phyloP scores from a whole-genome alignment of 257 asterid species.

The Lavandula angustifolia region DNA sequence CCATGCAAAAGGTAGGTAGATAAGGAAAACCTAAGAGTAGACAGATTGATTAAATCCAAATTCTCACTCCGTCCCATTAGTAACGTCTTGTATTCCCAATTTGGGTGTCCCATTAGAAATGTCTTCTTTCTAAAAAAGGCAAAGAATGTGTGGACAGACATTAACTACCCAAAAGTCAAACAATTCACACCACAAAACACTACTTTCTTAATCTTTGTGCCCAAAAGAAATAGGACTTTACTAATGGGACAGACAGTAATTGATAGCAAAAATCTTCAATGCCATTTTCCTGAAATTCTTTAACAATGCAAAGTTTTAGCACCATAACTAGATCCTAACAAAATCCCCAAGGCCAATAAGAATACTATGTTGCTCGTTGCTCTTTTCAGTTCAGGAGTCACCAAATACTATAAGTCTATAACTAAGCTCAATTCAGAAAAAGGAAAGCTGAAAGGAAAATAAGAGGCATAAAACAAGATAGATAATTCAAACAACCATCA shows the following conservation, averaged over 20 bases:
- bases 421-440: neutral
- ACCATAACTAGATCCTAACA: neutral
- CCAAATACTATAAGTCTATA: neutral
- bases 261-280: conserved; percentile 9
- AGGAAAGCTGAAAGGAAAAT: neutral
- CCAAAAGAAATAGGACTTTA: no score
- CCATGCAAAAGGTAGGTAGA: neutral
- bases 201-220: no score
- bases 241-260: no score
- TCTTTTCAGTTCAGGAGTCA: neutral
- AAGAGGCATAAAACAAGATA: conserved; percentile 6
- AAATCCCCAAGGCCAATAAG: conserved; percentile 1
- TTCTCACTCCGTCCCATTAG: no score
- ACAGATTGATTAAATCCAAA: no score
- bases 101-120: no score
- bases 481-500: neutral
- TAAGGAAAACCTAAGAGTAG: neutral
- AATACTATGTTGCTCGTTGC: neutral
- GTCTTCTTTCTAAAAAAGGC: no score
- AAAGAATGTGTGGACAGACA: no score
- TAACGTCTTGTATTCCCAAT: no score
- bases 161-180: no score
- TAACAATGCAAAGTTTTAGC: neutral
- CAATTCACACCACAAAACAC: no score
- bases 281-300: neutral